A percentile compares a stretch with the other conserved stretches of the same genome.
Conservation (phyloP, 2,329 filamentous ascomycete species). For the Lachnellula arida region DNA sequence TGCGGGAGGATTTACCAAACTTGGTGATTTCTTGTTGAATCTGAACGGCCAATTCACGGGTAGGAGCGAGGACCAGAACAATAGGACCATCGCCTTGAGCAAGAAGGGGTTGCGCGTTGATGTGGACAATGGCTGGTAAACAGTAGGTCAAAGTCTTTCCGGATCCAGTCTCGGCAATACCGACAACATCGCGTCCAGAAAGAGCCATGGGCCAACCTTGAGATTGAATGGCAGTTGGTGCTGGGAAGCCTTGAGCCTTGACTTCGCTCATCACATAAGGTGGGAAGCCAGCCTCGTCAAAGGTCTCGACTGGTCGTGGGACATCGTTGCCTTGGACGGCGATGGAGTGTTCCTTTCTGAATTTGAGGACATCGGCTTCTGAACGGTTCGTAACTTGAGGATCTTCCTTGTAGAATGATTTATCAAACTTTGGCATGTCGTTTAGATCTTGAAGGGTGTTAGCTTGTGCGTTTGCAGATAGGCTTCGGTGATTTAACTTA, state of each 20-base stretch:
- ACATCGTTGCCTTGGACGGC: conserved; percentile 74
- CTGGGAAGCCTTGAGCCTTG: conserved; percentile 93
- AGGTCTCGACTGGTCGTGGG: conserved; percentile 91
- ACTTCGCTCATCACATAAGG: conserved; percentile 97
- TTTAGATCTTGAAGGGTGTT: conserved; percentile 55
- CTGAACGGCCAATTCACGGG: conserved; percentile 95
- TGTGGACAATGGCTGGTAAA: conserved; percentile 96
- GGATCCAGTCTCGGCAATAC: conserved; percentile 98
- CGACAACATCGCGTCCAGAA: conserved; percentile 94
- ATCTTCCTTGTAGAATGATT: conserved; percentile 98
- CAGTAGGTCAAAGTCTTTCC: conserved; percentile 99
- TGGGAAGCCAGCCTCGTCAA: conserved; percentile 96
- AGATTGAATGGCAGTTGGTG: conserved; percentile 92
- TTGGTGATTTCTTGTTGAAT: conserved; percentile 99
- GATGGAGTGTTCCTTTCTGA: conserved; percentile 82
- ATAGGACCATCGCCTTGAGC: conserved; percentile 95
- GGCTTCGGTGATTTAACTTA: conserved; percentile 40
- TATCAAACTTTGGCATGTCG: conserved; percentile 91
- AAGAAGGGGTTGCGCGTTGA: conserved; percentile 96
- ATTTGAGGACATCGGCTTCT: conserved; percentile 75
- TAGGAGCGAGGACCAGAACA: conserved; percentile 91
- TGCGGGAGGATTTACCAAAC: conserved; percentile 95
- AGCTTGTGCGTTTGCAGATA: conserved; percentile 6
- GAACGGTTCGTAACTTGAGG: conserved; percentile 71
- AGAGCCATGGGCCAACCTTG: conserved; percentile 99